phyloP scores from a whole-genome alignment of 2,329 filamentous ascomycete species.

The Colletotrichum lini region DNA sequence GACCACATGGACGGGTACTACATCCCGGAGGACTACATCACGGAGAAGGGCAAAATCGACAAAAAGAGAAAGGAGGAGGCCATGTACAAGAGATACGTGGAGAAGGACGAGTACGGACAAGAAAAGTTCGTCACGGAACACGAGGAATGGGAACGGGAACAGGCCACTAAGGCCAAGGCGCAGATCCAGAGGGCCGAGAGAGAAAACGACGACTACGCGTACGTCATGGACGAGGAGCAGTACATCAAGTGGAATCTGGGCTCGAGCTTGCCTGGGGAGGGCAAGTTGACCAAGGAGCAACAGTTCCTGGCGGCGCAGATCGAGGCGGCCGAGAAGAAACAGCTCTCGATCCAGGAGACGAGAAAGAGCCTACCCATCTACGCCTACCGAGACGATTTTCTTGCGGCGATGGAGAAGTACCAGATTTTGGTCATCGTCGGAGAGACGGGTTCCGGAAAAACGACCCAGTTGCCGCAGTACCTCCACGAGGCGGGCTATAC shows the following conservation, averaged over 20 bases:
- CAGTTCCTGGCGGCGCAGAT: slow-evolving; percentile 84
- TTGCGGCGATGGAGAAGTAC: slow-evolving; percentile 87
- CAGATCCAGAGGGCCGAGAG: slow-evolving; percentile 84
- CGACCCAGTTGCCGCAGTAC: slow-evolving; percentile 95
- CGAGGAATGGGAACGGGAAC: slow-evolving; percentile 95
- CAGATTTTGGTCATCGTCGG: slow-evolving; percentile 94
- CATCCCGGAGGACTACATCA: slow-evolving; percentile 96
- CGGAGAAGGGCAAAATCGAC: slow-evolving; percentile 91
- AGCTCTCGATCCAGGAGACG: slow-evolving; percentile 90
- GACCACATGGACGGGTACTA: slow-evolving; percentile 93
- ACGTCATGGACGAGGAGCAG: slow-evolving; percentile 91
- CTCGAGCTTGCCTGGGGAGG: slow-evolving; percentile 78
- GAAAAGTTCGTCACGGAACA: slow-evolving; percentile 94
- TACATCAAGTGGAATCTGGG: slow-evolving; percentile 89
- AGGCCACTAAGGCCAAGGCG: slow-evolving; percentile 87
- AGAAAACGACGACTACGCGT: slow-evolving; percentile 89
- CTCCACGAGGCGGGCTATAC: slow-evolving; percentile 93
- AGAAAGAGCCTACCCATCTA: slow-evolving; percentile 93
- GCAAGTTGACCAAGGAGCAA: slow-evolving; percentile 84
- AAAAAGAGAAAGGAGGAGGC: slow-evolving; percentile 89
- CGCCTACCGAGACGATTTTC: slow-evolving; percentile 85
- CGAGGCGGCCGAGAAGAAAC: slow-evolving; percentile 89
- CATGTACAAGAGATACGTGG: slow-evolving; percentile 91
- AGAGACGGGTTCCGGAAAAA: slow-evolving; percentile 96
- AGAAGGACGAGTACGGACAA: slow-evolving; percentile 87